Evolutionary conservation across 192 early-diverging fungal genomes (phyloP), one percentile per base, ranked within the genome.

Genomic region (Linnemannia hyalina): DNA sequence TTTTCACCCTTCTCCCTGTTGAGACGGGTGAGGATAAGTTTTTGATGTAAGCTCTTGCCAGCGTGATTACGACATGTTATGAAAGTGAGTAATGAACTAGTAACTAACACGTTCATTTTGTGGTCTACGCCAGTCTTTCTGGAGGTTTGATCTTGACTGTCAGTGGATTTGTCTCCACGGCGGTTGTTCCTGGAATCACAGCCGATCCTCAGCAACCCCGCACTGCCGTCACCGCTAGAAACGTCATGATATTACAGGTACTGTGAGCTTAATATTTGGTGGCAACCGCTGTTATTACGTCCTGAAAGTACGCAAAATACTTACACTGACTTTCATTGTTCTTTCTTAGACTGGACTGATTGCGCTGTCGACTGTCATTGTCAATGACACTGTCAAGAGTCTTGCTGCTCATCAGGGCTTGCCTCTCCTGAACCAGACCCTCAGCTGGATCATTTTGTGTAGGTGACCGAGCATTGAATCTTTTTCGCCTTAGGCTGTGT

Each of bases 1-100:
- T 96, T 22, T 99, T 99, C 82, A 96, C 96, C 2, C 82, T 98
- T 73, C 90, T 99, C 44, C 96, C 97, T 0, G 97, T 98, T 20
- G 98, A 98, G 74, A 94, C 93, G 81, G 94, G 93, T 65, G 96
- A 96, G 77, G 92, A 95, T 76, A 80, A 95, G 60, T 76, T 81
- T 6, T 87, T 97, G 38, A 95, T 97, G 92, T 93, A 89, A 88
- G 88, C 40, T 70, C 4, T 60, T 26, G 38, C 40, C 47, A 49
- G 29, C 26, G 40, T 60, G n/a, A 1, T 46, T 46, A 13, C 44
- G 13, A 15, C 0, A 11, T 46, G 44, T 15, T 11, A 13, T 15
- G 44, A 15, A 44, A 52, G 18, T 22, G 18, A 6, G 20, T 22
- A 18, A 52, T 22, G 20, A 52, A 3, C 49, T 3, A 20, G 16